Percentiles rank a stretch among this genome's conserved stretches.
These are phyloP conservation scores for Phytophthora rubi DNA, from an alignment of 352 stramenopile genomes.

Conservation along the genomic window DNA sequence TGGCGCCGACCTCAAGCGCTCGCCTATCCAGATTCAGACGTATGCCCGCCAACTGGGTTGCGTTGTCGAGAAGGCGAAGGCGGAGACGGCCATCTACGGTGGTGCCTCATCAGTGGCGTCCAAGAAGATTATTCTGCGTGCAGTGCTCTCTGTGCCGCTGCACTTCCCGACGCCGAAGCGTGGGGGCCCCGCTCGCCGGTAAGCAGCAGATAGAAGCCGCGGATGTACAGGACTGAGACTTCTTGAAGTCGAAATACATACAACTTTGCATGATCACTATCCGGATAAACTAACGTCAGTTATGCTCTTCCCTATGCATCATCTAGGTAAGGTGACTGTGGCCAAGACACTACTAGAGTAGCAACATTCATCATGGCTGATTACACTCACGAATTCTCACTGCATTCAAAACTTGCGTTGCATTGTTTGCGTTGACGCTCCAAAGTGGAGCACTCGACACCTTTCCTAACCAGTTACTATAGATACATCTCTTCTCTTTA, in stretches of 20 bases:
- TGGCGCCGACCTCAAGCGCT: constrained; percentile 71
- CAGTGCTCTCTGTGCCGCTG: constrained; percentile 77
- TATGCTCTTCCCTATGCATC: too few species aligned
- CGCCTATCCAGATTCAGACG: constrained; percentile 48
- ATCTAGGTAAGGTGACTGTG: too few species aligned
- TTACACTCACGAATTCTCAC: neutral
- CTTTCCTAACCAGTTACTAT: constrained; percentile 50
- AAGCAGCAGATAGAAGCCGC: constrained; percentile 29
- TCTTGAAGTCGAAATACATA: constrained; percentile 38
- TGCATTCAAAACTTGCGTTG: constrained; percentile 37
- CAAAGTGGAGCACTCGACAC: constrained; percentile 17
- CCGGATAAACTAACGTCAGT: too few species aligned
- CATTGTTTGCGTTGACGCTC: constrained; percentile 20
- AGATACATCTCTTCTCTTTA: constrained; percentile 38
- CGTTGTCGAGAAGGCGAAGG: constrained; percentile 71
- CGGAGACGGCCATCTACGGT: constrained; percentile 64
- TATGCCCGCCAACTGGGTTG: constrained; percentile 84
- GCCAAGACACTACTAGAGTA: too few species aligned
- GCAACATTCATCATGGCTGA: neutral
- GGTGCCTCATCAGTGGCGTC: constrained; percentile 49
- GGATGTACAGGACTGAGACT: constrained; percentile 21
- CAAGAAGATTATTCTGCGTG: constrained; percentile 76
- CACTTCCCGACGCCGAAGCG: constrained; percentile 79
- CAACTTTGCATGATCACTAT: constrained; percentile 13
- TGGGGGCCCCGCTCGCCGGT: constrained; percentile 55